Evolutionary conservation across 345 rosid species (phyloP), one percentile per base, ranked within the genome.

Genomic region (Pugionium dolabratum): DNA sequence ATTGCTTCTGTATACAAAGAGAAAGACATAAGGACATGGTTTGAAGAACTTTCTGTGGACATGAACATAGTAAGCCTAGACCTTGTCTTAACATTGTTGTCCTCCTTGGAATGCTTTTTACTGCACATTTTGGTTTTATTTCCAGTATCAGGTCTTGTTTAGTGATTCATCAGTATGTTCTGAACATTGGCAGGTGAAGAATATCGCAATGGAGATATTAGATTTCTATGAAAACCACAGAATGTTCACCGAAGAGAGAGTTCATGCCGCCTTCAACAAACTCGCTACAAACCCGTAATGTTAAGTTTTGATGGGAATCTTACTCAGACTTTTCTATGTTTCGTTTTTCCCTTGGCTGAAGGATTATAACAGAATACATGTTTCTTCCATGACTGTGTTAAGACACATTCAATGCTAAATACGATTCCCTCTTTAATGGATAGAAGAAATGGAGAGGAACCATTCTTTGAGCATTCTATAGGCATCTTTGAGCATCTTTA

Each of bases 41-140:
- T 94, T 58, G 99, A 94, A 79, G 99, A 94, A 80, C 97, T 94
- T 33, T 86, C 82, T 1, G 95, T 85, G n/a, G 99, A 90, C 78
- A 88, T 94, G 97, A 94, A 86, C 78, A 85, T 84, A 72, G 99
- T 94, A 78, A 84, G 64, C 5, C 5, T 34, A 34, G 18, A 18
- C 18, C 18, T 18, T 18, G 18, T 18, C 18, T 18, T 18, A 18
- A 18, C 18, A 18, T 18, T 18, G 18, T 18, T 18, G 18, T 18
- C 18, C 18, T 18, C 18, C 18, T 18, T 18, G 34, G 35, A 34
- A 25, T 62, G 47, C 2, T 10, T 29, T 62, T 2, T 18, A 0
- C 29, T 32, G 29, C 11, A 54, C 33, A 25, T 9, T 56, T 55
- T 69, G 8, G 31, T n/a, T 27, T 7, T 35, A 58, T 11, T 2